Evolutionary conservation across 805 yeast species (phyloP), one percentile per base, ranked within the genome.

Genomic region (Pichia membranifaciens): DNA sequence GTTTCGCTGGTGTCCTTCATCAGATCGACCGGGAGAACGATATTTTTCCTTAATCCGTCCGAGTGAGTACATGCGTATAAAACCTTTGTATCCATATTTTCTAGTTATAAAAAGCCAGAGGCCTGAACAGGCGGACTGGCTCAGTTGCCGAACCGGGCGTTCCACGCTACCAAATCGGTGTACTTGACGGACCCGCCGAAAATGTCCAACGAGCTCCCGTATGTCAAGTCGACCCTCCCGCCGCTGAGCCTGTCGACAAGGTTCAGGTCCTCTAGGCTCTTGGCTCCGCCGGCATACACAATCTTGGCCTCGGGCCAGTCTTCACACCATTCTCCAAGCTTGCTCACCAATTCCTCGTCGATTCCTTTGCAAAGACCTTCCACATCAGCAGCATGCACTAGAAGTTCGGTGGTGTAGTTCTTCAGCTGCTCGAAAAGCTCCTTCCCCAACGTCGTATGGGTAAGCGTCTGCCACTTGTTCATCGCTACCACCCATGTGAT

Each of bases 271-370:
- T 67, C 63, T 0, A 86, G 60, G 61, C 77, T 75, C 57, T 79
- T 82, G 22, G 97, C 99, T 3, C 99, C 99, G 13, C 99, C 99
- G 28, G 99, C 99, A 64, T 93, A 93, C 2, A 91, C 96, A 4
- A 87, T 79, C 31, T 85, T 89, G 2, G 86, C 72, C 23, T 74
- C 77, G 2, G 34, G 7, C 18, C 25, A 36, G 51, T 81, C 79
- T 18, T 20, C 9, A 16, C 72, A 65, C 98, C 98, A 93, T 54
- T 82, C 79, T 20, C 88, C 88, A 36, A 93, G 69, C 47, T 75
- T 75, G 23, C 50, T 48, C 5, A 93, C 97, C 38, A 93, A 70
- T 16, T 80, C 76, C 59, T 82, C 81, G 59, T 93, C 99, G 31
- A 93, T 86, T 0, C 99, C 99, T 37, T 79, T 76, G 63, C 99